Base-by-base conservation (phyloP, 257 asterid genomes). In the Euphrasia confusa region DNA sequence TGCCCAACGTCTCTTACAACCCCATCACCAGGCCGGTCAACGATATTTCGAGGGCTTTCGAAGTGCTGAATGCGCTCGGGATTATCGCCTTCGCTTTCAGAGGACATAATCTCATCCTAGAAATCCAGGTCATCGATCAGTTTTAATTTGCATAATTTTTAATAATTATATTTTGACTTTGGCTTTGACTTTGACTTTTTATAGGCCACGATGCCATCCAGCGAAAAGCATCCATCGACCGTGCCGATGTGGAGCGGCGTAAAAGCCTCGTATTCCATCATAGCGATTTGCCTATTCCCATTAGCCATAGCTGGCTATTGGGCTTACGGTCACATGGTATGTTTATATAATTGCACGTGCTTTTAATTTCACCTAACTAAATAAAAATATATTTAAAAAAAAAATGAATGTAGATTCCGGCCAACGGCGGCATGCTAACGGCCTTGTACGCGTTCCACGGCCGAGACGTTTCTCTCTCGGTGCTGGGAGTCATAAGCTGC, bases 221-320 rank as follows among this genome's bases (percentile, higher is more conserved):
- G 69, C 55, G 98, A 91, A 79, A 91, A 91, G 74, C 94, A 86
- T 49, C 98, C 98, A 57, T 88, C 98, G 0, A 65, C 84, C 47
- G 78, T 88, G 11, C 95, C 98, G 10, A 91, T 91, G 98, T 91
- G 98, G 98, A 81, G 79, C 64, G 98, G 96, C 12, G 95, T 91
- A 4, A 82, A 83, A 72, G 78, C 53, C 5, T 84, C 98, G 4
- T 91, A 91, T 58, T 0, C 68, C 0, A 58, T 88, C 1, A 72
- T 91, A 14, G 96, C 98, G 4, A n/a, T 71, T 69, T 91, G 98
- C 66, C 64, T 91, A 12, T 91, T 82, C 72, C 98, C 96, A 21
- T 79, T 88, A 0, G 87, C 96, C 3, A 75, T 91, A 4, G 87
- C 71, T 12, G 96, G 98, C 1, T 91, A 88, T 30, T 91, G 96